A percentile compares a stretch with the other conserved stretches of the same genome.
phyloP scores from a whole-genome alignment of 441 rosid species.

The Oxalis stricta region DNA sequence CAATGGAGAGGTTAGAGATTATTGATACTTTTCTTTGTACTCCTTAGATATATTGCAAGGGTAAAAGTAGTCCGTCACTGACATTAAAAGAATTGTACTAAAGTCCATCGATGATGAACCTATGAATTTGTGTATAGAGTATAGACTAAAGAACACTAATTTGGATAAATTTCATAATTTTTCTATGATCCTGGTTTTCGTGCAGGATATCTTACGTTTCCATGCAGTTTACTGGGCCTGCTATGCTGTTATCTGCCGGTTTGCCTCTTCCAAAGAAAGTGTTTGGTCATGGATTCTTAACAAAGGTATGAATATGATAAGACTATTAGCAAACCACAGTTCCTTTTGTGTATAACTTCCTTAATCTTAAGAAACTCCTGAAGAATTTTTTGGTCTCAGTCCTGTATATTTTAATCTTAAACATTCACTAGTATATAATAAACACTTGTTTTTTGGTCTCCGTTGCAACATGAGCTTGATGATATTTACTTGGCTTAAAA shows the following conservation, averaged over 20 bases:
- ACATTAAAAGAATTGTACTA: no score
- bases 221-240: slow-evolving; percentile 99
- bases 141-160: not conserved
- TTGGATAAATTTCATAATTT: not conserved
- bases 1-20: not conserved
- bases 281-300: slow-evolving; percentile 92
- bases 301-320: slow-evolving; percentile 42
- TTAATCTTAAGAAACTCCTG: not conserved
- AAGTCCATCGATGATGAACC: not conserved
- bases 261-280: slow-evolving; percentile 67
- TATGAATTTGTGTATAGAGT: not conserved
- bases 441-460: not conserved
- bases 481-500: not conserved
- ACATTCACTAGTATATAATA: not conserved
- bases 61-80: no score
- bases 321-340: not conserved
- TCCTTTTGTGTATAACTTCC: not conserved
- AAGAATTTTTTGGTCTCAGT: no score
- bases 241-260: slow-evolving; percentile 95
- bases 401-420: no score
- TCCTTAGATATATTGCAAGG: not conserved
- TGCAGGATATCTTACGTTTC: slow-evolving; percentile 92
- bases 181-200: slow-evolving; percentile 2
- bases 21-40: not conserved
- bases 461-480: not conserved